Base-by-base conservation (phyloP, 1,139 yeast species). In the Blastobotrys malaysiensis region DNA sequence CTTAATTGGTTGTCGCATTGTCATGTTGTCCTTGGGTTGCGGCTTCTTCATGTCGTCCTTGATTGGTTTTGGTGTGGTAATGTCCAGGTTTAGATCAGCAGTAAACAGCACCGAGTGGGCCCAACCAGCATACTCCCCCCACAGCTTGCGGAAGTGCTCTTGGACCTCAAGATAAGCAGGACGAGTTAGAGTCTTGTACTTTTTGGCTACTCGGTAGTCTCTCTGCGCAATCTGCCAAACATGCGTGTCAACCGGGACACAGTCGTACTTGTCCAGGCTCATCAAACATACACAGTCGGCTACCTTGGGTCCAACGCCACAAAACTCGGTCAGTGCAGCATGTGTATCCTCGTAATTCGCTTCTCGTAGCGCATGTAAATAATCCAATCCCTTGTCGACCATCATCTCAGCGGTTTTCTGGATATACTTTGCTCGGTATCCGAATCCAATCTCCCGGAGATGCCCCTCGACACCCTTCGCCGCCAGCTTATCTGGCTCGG, bases 41-140 rank as follows among this genome's bases (percentile, higher is more conserved):
- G 4, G 18, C 27, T 16, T 50, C 48, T 16, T 19, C 50, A 24
- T 51, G 6, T n/a, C 39, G 24, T 22, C 24, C 24, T 22, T 22
- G 13, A 3, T 16, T 21, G 9, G 31, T 20, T 7, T 24, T 22
- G 4, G 22, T 39, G 24, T 22, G 24, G 24, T 7, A 7, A 7
- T 5, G 16, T 43, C 45, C 9, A 54, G 47, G 43, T 54, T 52
- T 31, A 91, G 76, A 66, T 90, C 97, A 6, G 91, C 88, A 0
- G 97, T 85, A 71, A 91, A 93, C 57, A 91, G 75, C 11, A 91
- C 91, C 14, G 93, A 86, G 65, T 91, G 98, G 0, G 98, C 98
- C 99, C 99, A 93, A 0, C 99, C 99, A 4, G 99, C 97, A 67
- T 87, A 86, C 0, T 80, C 79, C 0, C 97, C 97, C 91, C 97